Evolutionary conservation across 1,284 basidiomycete species (phyloP).

Genomic region (Sporisorium scitamineum): DNA sequence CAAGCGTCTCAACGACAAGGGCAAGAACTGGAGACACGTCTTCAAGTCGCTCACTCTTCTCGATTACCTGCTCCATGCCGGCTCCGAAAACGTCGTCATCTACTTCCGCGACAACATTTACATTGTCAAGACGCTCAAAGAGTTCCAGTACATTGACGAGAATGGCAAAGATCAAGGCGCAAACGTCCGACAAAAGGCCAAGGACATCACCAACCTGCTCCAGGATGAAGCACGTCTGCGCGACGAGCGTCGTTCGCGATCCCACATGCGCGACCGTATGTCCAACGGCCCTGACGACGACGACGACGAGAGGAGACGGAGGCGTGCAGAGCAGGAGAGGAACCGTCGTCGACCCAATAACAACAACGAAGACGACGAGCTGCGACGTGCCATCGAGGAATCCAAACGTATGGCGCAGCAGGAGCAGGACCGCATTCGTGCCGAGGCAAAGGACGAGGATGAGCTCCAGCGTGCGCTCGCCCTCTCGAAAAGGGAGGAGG

Average conservation of each 20-base stretch:
- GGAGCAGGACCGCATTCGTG: slow-evolving; percentile 62
- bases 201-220: slow-evolving; percentile 97
- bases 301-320: slow-evolving; percentile 75
- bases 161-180: slow-evolving; percentile 96
- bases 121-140: slow-evolving; percentile 98
- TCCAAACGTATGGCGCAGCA: slow-evolving; percentile 69
- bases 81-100: slow-evolving; percentile 97
- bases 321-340: slow-evolving; percentile 47
- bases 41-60: slow-evolving; percentile 98
- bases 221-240: slow-evolving; percentile 87
- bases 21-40: slow-evolving; percentile 99
- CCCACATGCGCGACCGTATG: slow-evolving; percentile 96
- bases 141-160: slow-evolving; percentile 97
- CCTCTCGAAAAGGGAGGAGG: slow-evolving; percentile 83
- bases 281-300: slow-evolving; percentile 72
- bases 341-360: slow-evolving; percentile 35
- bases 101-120: slow-evolving; percentile 98
- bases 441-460: slow-evolving; percentile 73
- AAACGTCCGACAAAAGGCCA: slow-evolving; percentile 97
- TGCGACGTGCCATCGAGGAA: slow-evolving; percentile 72
- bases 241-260: slow-evolving; percentile 84
- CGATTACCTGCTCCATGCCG: slow-evolving; percentile 95
- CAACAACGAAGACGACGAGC: slow-evolving; percentile 73
- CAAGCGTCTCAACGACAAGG: slow-evolving; percentile 98
- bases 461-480: slow-evolving; percentile 83